These are phyloP conservation scores for Podila epicladia DNA, from an alignment of 192 early-diverging fungal genomes.

Conservation along the genomic window DNA sequence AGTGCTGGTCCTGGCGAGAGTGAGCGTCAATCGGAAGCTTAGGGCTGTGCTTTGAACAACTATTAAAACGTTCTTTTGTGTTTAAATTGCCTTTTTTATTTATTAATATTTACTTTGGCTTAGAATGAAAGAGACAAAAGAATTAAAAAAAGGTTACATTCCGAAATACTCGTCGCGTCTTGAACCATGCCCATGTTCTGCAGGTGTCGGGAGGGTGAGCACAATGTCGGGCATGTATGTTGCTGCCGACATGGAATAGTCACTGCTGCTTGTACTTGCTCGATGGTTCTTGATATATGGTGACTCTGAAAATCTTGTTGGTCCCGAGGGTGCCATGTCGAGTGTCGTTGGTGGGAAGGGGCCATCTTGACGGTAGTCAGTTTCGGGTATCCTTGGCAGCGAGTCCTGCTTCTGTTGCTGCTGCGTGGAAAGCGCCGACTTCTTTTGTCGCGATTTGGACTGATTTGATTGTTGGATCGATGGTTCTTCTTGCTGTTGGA, in stretches of 20 bases:
- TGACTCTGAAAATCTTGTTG: not conserved
- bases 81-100: too few relatives aligned
- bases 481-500: too few relatives aligned
- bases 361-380: not conserved
- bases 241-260: not conserved
- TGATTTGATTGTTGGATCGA: constrained; percentile 2
- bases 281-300: not conserved
- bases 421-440: not conserved
- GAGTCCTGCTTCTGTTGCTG: not conserved
- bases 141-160: not conserved
- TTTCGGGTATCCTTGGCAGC: not conserved
- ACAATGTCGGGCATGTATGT: constrained; percentile 34
- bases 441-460: not conserved
- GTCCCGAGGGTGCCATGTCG: not conserved
- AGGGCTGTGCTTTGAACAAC: not conserved
- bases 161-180: constrained; percentile 23
- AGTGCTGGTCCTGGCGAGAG: constrained; percentile 2
- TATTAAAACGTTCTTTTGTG: too few relatives aligned
- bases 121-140: too few relatives aligned
- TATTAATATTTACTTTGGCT: too few relatives aligned
- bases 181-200: constrained; percentile 7
- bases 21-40: not conserved
- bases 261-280: not conserved
- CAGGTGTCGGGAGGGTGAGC: constrained; percentile 31
- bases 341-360: not conserved